phyloP scores from a whole-genome alignment of 805 yeast species.

The Metschnikowia anglica region DNA sequence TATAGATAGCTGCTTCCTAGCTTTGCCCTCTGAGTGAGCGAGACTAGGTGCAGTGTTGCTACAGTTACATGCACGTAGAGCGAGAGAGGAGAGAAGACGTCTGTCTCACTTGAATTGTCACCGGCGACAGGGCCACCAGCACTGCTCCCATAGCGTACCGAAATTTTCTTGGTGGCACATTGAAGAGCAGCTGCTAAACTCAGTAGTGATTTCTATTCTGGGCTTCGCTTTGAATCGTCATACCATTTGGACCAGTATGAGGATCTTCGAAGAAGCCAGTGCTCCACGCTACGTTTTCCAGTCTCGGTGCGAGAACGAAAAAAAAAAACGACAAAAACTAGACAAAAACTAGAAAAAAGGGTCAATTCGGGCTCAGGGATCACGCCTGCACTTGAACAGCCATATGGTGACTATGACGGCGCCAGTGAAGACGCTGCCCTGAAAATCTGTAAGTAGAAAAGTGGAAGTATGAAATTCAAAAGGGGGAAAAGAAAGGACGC shows the following conservation, averaged over 20 bases:
- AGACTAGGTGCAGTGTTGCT: neutral
- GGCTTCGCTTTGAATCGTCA: slow-evolving; percentile 38
- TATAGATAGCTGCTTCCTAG: no score
- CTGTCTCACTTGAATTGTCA: slow-evolving; percentile 36
- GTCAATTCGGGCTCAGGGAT: slow-evolving; percentile 1
- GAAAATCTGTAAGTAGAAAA: neutral
- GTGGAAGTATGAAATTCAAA: neutral
- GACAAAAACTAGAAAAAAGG: neutral
- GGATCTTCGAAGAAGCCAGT: slow-evolving; percentile 37
- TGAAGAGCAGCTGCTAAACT: slow-evolving; percentile 22
- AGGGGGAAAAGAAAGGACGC: neutral
- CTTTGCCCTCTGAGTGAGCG: neutral
- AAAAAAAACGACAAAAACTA: neutral
- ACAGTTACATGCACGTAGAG: neutral
- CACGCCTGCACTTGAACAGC: slow-evolving; percentile 9
- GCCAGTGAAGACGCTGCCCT: slow-evolving; percentile 6
- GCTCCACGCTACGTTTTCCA: no score
- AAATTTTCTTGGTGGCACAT: slow-evolving; percentile 6
- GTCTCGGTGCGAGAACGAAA: no score
- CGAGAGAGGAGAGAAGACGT: no score
- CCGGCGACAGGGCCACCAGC: slow-evolving; percentile 24
- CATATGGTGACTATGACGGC: slow-evolving; percentile 6
- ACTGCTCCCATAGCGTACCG: slow-evolving; percentile 28
- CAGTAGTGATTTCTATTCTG: slow-evolving; percentile 24
- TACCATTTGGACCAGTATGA: slow-evolving; percentile 29